Base-by-base conservation (phyloP, 345 rosid species). In the Passiflora organensis region DNA sequence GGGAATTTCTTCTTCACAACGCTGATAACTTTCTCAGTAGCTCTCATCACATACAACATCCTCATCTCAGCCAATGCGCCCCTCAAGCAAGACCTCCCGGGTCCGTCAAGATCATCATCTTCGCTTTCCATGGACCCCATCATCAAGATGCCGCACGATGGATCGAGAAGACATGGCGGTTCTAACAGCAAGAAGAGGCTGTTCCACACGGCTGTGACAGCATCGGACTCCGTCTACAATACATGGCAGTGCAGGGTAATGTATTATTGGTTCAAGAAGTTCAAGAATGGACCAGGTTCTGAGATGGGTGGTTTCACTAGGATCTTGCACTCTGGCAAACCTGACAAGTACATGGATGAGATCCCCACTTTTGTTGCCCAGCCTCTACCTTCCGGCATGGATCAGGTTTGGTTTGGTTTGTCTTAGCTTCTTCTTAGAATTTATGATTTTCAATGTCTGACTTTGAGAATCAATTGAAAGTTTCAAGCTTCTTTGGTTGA, bases 171-270 rank as follows among this genome's bases (percentile, higher is more conserved):
- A 45, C 51, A 43, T 15, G 63, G 71, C 23, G 20, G 65, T 2
- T 49, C 72, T 21, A 13, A 43, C 6, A 51, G 48, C 15, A 48
- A 55, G 68, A 82, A 57, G 72, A 63, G 95, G 59, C 72, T 85
- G 43, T 94, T 94, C 66, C 99, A 94, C 78, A 94, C 93, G n/a
- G 99, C 99, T 0, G 90, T 94, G n/a, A 94, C 97, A 2, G 87
- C 99, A 6, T 94, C 97, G 1, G 83, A 83, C 57, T 86, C 99
- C 0, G 95, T 86, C 20, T 94, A 94, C 78, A 94, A 89, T 49
- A 85, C 96, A 0, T 89, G 99, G 99, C 99, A 94, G 81, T 85
- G 97, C 24, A 77, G 99, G 67, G 72, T 94, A 24, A 94, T 89
- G 99, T 89, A 94, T 59, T 94, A 89, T 69, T 94, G 99, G 99